Evolutionary conservation across 2,329 filamentous ascomycete genomes (phyloP), one percentile per base, ranked within the genome.

Genomic region (Macrophomina phaseolina): DNA sequence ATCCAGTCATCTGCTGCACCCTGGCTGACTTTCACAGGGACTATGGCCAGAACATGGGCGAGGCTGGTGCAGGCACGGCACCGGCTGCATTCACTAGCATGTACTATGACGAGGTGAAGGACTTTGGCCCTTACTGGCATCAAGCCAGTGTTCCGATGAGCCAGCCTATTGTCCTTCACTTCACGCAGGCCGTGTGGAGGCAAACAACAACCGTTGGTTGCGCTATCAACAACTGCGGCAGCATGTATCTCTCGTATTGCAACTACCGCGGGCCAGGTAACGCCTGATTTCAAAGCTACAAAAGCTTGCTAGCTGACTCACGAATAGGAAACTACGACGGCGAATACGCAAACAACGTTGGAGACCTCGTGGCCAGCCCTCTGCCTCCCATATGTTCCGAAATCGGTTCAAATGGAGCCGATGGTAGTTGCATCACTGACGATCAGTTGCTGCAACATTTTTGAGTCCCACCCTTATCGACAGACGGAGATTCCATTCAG

Each of bases 1-100:
- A 4, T 14, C 49, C 8, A n/a, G 5, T 3, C 3, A 8, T 28
- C 1, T 23, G 8, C 7, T 14, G n/a, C 3, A 38, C n/a, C 18
- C 23, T 55, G 18, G 38, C 52, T n/a, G 16, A 28, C 2, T 18
- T 8, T 77, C 81, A 32, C 65, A 84, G 85, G 64, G 84, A 85
- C 49, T 96, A 95, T 75, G 95, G 95, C 70, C 95, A 99, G 82
- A 99, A 98, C 74, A 86, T 94, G 77, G 84, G 90, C 81, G 97
- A 96, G 92, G 76, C 77, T 69, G 94, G 90, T 75, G 90, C 89
- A 70, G 67, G 83, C 67, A 84, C 82, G 75, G 61, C 74, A 60
- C 67, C 73, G 5, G 91, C 93, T 77, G 81, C 45, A 7, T 40
- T 51, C 23, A 88, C 65, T 6, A 40, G 48, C 62, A 67, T 67